These are phyloP conservation scores for Solanum boliviense DNA, from an alignment of 257 asterid genomes.

Conservation along the genomic window DNA sequence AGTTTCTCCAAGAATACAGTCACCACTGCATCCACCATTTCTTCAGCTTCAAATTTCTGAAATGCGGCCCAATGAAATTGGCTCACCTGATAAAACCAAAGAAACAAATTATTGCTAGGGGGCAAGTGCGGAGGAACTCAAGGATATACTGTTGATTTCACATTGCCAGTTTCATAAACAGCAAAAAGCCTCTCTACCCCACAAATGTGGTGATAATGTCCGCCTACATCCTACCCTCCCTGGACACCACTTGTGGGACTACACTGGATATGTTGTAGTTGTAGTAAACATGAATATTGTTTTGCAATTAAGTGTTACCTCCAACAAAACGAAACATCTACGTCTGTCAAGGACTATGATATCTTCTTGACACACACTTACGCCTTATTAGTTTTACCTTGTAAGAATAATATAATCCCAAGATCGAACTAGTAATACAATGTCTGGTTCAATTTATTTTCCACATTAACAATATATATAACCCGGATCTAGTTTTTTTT, in stretches of 20 bases:
- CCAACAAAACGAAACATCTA: not conserved
- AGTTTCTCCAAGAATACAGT: slow-evolving; percentile 19
- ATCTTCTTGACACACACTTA: not conserved
- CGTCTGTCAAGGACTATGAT: not conserved
- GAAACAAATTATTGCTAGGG: not conserved
- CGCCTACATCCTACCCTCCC: not conserved
- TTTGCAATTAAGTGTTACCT: not conserved
- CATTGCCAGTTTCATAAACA: not conserved
- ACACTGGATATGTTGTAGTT: not conserved
- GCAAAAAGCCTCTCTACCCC: not conserved
- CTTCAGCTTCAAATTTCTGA: not conserved
- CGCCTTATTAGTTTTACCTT: not conserved
- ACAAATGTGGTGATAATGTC: not conserved
- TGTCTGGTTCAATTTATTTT: not conserved
- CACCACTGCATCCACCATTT: slow-evolving; percentile 28
- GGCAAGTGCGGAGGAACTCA: not conserved
- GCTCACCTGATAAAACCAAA: not conserved
- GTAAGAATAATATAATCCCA: not conserved
- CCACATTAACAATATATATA: not conserved
- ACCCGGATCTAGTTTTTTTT: not conserved
- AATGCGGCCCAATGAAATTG: not conserved
- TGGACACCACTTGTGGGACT: not conserved
- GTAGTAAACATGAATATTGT: not conserved
- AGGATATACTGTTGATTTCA: not conserved
- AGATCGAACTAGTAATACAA: not conserved